Percentiles rank a stretch among this genome's conserved stretches.
Evolutionary conservation across 441 rosid species (phyloP).

Genomic region (Populus hybrid): DNA sequence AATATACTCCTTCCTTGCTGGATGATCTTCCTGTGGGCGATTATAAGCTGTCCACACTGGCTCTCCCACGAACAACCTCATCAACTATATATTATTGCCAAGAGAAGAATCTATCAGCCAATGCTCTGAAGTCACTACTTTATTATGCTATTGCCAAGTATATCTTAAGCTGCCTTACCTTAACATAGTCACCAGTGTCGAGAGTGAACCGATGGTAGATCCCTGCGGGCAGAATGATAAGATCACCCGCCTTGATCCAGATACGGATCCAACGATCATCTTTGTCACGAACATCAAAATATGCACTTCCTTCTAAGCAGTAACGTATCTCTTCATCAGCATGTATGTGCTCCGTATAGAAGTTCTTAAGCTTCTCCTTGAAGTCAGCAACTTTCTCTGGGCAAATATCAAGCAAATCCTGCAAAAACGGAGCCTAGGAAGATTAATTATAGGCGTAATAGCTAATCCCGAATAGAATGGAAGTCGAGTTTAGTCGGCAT

Average conservation of each 20-base stretch:
- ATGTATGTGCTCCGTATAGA: conserved; percentile 84
- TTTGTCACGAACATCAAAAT: conserved; percentile 78
- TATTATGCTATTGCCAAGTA: not conserved
- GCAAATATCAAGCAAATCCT: conserved; percentile 84
- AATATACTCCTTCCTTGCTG: conserved; percentile 62
- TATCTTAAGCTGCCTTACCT: conserved; percentile 38
- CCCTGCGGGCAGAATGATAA: conserved; percentile 73
- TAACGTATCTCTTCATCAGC: conserved; percentile 87
- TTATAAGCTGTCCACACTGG: conserved; percentile 77
- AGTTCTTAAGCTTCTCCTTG: conserved; percentile 80
- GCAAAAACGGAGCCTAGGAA: not conserved
- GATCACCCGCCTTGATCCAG: conserved; percentile 71
- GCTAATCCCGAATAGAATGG: not conserved
- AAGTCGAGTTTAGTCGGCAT: not conserved
- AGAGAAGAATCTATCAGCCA: conserved; percentile 1
- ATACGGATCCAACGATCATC: conserved; percentile 73
- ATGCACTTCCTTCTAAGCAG: conserved; percentile 78
- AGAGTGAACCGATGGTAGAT: conserved; percentile 89
- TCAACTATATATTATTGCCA: conserved; percentile 41
- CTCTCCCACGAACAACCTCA: conserved; percentile 86
- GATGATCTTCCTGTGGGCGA: conserved; percentile 81
- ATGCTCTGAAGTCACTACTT: not conserved
- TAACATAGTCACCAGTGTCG: conserved; percentile 61
- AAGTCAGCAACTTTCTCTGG: conserved; percentile 76
- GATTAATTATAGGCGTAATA: not conserved